phyloP scores from a whole-genome alignment of 306 rosid species.

The Cicer cuneatum region DNA sequence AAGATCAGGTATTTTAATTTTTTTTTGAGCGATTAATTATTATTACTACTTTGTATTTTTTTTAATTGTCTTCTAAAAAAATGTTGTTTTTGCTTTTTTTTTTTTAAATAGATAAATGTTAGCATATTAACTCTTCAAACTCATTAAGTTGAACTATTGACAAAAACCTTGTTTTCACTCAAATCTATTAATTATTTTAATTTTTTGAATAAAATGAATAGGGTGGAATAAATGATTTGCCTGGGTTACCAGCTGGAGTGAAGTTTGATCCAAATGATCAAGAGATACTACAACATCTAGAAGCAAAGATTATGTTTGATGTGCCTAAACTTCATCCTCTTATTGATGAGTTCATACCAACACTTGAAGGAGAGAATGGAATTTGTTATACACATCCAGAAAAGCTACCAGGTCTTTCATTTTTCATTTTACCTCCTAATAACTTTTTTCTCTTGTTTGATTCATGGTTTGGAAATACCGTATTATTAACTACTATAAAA shows the following conservation, averaged over 20 bases:
- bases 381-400: slow-evolving; percentile 95
- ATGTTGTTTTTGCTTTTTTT: too few species aligned
- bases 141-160: too few species aligned
- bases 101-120: too few species aligned
- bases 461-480: slow-evolving; percentile 14
- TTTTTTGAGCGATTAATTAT: too few species aligned
- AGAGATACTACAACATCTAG: slow-evolving; percentile 80
- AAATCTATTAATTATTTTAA: background rate
- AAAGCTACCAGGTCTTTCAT: slow-evolving; percentile 71
- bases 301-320: slow-evolving; percentile 67
- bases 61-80: too few species aligned
- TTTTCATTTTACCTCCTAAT: background rate
- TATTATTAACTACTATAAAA: background rate
- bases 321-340: slow-evolving; percentile 74
- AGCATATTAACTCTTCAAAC: too few species aligned
- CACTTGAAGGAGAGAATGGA: slow-evolving; percentile 81
- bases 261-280: slow-evolving; percentile 87
- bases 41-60: too few species aligned
- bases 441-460: background rate
- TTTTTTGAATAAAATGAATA: background rate
- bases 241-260: slow-evolving; percentile 81
- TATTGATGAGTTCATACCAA: slow-evolving; percentile 81
- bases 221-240: slow-evolving; percentile 69
- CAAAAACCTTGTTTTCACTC: background rate
- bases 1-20: slow-evolving; percentile 61